A percentile compares a stretch with the other conserved stretches of the same genome.
Conservation (phyloP, 2,329 filamentous ascomycete species). For the Talaromyces pinophilus region DNA sequence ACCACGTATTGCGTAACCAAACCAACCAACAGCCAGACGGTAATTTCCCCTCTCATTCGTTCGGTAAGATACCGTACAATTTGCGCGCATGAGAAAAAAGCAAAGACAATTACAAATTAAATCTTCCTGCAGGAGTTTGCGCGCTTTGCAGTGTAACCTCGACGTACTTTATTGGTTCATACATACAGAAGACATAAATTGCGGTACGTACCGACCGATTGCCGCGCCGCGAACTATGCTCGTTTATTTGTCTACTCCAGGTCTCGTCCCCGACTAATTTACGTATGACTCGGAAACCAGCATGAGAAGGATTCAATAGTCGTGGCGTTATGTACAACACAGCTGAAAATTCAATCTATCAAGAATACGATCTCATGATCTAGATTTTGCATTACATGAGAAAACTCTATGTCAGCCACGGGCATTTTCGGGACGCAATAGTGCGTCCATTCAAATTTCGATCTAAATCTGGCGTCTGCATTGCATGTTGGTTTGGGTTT, state of each 20-base stretch:
- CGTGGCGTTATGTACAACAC: not conserved
- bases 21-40: not conserved
- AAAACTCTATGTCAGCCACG: conserved; percentile 4
- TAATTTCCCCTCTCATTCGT: not conserved
- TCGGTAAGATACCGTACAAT: not conserved
- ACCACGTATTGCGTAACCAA: not conserved
- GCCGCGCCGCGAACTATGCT: not conserved
- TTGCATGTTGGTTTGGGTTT: not conserved
- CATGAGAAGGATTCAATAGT: not conserved
- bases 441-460: not conserved
- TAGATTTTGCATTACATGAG: not conserved
- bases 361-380: not conserved
- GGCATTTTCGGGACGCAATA: not conserved
- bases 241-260: not conserved
- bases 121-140: conserved; percentile 7
- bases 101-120: not conserved
- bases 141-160: not conserved
- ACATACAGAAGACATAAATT: not conserved
- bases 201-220: conserved; percentile 7
- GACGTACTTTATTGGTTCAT: not conserved
- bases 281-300: not conserved
- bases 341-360: not conserved
- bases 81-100: not conserved
- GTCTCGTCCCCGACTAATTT: not conserved
- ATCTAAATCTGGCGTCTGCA: conserved; percentile 3